Base-by-base conservation (phyloP, 768 basidiomycete species). In the Leucocoprinus birnbaumii region DNA sequence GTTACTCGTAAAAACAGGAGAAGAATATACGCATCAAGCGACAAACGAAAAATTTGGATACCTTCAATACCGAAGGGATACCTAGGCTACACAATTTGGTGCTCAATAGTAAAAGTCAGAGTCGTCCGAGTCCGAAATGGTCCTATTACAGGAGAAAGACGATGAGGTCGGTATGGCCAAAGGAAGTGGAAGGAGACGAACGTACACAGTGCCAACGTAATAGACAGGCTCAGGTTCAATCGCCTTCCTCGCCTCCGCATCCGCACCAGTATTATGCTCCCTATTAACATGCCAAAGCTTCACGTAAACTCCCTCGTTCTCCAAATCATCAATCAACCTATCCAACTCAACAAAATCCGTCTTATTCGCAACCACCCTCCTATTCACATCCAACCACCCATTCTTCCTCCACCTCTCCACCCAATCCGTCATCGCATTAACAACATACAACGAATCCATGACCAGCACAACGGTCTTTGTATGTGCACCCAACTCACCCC, bases 361-460 rank as follows among this genome's bases (percentile, higher is more conserved):
- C 13, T 42, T 25, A 46, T 59, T 59, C 24, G 35, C 40, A 27
- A 59, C 58, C 11, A 31, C 42, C 11, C 24, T 18, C 18, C 58
- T 51, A 9, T 40, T 42, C n/a, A 21, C 25, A 24, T 55, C 56
- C 25, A 27, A 43, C 58, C 58, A 59, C 2, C 51, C 55, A 44
- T 53, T 56, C 2, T 27, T 1, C 27, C 26, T 24, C 58, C 58
- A 56, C 31, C 56, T 49, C 16, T 56, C 38, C 31, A 59, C 43
- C 50, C 51, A 47, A 3, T 59, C 55, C 9, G 25, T 55, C 41
- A 59, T 59, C 10, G 53, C 58, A 3, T 44, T 43, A 10, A 59
- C 58, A 7, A 55, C 46, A 47, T 59, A 59, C 22, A 25, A 31
- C 19, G 53, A 55, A 37, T 59, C 58, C 14, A 53, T 44, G 3